A percentile compares a stretch with the other conserved stretches of the same genome.
Evolutionary conservation across 139 green algal genomes (phyloP).

Genomic region (Parachlorella kessleri): DNA sequence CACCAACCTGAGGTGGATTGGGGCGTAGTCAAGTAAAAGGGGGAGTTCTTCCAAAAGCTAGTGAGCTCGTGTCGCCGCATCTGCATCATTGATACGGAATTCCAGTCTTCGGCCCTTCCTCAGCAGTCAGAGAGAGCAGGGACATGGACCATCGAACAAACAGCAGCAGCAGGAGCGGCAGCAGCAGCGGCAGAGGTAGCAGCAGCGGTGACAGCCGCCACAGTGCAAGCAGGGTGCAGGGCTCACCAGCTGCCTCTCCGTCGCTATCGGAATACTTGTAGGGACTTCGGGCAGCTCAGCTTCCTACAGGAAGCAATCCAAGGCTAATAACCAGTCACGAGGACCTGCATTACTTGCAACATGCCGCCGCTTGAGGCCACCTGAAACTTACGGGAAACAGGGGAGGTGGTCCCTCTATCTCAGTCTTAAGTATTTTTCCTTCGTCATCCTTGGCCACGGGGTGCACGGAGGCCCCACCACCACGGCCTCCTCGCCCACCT

Average conservation of each 20-base stretch:
- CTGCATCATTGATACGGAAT: not conserved
- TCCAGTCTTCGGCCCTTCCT: no score
- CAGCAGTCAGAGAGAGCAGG: not conserved
- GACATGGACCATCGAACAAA: not conserved
- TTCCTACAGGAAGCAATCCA: not conserved
- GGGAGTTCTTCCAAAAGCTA: not conserved
- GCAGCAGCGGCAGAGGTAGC: not conserved
- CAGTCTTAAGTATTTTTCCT: conserved; percentile 16
- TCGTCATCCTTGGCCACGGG: conserved; percentile 23
- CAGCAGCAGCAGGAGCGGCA: no score
- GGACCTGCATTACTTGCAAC: no score
- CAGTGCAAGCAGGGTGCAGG: no score
- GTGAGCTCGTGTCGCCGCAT: conserved; percentile 19
- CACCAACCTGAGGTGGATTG: no score
- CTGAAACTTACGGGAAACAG: conserved; percentile 23
- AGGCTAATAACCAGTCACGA: not conserved
- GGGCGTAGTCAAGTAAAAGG: conserved; percentile 4
- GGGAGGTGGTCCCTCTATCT: conserved; percentile 21
- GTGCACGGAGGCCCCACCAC: not conserved
- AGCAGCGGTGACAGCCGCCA: no score
- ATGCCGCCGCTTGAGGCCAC: not conserved
- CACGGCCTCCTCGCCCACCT: not conserved
- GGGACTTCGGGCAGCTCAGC: not conserved
- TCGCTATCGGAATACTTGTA: not conserved
- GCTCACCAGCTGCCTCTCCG: conserved; percentile 24